phyloP scores from a whole-genome alignment of 2,329 filamentous ascomycete genomes.

The Dothistroma pini region DNA sequence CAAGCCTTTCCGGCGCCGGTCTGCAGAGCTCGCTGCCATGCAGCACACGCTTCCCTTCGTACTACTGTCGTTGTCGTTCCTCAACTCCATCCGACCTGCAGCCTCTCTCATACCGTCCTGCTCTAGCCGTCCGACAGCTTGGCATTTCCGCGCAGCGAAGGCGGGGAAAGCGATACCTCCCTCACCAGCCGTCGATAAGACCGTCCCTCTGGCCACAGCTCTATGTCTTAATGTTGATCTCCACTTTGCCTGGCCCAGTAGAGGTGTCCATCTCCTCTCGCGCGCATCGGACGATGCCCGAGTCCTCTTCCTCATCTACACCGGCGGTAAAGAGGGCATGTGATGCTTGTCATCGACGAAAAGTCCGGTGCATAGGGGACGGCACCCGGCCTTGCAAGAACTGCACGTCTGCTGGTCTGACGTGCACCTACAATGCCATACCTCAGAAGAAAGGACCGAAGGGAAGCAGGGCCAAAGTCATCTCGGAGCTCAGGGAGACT shows the following conservation, averaged over 20 bases:
- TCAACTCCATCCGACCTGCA: constrained; percentile 9
- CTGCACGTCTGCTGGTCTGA: constrained; percentile 56
- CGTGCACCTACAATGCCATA: constrained; percentile 63
- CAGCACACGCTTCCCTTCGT: constrained; percentile 7
- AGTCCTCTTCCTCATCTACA: constrained; percentile 17
- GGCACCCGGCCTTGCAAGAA: constrained; percentile 56
- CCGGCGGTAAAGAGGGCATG: constrained; percentile 30
- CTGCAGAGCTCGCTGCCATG: constrained; percentile 1
- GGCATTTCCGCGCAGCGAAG: constrained; percentile 1
- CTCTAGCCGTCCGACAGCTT: constrained; percentile 13
- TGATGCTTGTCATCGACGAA: constrained; percentile 45
- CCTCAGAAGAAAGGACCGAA: constrained; percentile 63
- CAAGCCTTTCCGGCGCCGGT: constrained; percentile 15
- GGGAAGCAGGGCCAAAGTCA: constrained; percentile 59
- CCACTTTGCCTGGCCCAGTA: constrained; percentile 21
- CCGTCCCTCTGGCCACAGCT: constrained; percentile 5
- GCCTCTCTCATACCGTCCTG: constrained; percentile 1
- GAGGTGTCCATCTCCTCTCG: constrained; percentile 21
- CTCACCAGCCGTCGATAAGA: constrained; percentile 7
- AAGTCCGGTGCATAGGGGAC: constrained; percentile 51
- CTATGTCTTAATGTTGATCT: constrained; percentile 22
- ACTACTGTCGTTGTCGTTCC: constrained; percentile 8
- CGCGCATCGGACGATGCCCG: constrained; percentile 19
- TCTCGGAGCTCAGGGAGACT: constrained; percentile 58
- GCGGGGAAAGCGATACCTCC: constrained; percentile 14